Evolutionary conservation across 2,329 filamentous ascomycete species (phyloP).

Genomic region (Botrytis sinoallii): DNA sequence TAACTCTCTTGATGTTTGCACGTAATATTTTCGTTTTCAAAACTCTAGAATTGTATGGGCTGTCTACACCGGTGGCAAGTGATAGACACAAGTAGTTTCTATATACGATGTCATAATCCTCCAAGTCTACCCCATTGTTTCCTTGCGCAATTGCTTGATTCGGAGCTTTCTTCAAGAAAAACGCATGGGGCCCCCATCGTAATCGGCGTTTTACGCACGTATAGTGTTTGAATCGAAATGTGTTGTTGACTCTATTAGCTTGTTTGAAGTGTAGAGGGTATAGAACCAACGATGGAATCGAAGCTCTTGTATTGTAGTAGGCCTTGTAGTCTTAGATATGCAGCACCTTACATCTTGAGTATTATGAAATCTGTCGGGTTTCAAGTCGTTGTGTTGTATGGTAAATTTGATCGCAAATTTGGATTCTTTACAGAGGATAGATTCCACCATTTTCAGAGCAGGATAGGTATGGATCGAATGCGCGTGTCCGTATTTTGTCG

Average conservation of each 20-base stretch:
- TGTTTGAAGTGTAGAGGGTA: too few relatives aligned
- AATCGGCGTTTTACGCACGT: too few relatives aligned
- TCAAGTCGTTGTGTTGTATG: not conserved
- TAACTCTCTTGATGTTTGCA: not conserved
- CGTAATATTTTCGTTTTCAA: not conserved
- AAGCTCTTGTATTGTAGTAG: not conserved
- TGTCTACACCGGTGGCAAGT: not conserved
- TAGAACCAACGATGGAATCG: not conserved
- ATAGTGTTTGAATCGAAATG: too few relatives aligned
- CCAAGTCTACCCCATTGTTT: not conserved
- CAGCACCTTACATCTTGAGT: too few relatives aligned
- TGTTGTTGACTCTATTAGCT: not conserved
- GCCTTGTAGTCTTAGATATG: not conserved
- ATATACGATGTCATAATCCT: not conserved
- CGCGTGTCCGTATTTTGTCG: too few relatives aligned
- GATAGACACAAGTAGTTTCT: not conserved
- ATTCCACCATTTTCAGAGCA: not conserved
- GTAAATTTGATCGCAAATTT: not conserved
- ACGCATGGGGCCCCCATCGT: not conserved
- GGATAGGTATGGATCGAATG: not conserved
- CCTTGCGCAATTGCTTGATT: not conserved
- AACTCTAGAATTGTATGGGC: rapidly evolving
- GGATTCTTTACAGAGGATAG: too few relatives aligned
- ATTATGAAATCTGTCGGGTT: not conserved
- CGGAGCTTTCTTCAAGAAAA: not conserved